Conservation (phyloP, 2,329 filamentous ascomycete species). For the Neobulgaria alba region DNA sequence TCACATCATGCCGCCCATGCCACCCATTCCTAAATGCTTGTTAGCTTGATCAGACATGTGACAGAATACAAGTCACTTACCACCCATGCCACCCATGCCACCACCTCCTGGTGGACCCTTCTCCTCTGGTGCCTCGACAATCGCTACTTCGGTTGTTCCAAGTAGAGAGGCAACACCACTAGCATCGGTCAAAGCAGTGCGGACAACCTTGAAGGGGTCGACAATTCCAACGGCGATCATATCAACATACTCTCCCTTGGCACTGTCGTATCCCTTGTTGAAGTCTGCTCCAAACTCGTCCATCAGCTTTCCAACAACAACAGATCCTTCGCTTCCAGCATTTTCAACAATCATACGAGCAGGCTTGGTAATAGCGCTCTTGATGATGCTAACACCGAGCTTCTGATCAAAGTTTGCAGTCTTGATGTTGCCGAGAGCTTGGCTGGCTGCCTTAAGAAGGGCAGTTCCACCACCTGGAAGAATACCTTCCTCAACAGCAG, state of each 20-base stretch:
- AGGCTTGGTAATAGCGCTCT: conserved; percentile 94
- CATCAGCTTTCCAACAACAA: conserved; percentile 95
- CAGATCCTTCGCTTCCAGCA: conserved; percentile 88
- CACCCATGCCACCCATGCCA: conserved; percentile 56
- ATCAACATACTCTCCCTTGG: conserved; percentile 97
- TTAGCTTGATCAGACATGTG: conserved; percentile 9
- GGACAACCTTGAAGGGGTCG: conserved; percentile 98
- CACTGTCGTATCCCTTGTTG: conserved; percentile 96
- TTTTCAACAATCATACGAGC: conserved; percentile 97
- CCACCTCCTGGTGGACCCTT: conserved; percentile 51
- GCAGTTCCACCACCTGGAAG: conserved; percentile 97
- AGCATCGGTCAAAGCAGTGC: conserved; percentile 89
- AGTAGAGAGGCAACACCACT: conserved; percentile 94
- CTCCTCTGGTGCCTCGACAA: conserved; percentile 97
- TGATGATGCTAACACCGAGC: conserved; percentile 94
- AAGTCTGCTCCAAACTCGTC: conserved; percentile 89
- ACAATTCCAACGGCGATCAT: conserved; percentile 97
- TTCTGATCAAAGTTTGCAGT: conserved; percentile 96
- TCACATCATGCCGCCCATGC: conserved; percentile 31
- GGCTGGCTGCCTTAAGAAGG: conserved; percentile 90
- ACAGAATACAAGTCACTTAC: conserved; percentile 15
- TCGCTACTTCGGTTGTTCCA: conserved; percentile 95
- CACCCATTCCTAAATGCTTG: conserved; percentile 29
- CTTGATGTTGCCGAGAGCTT: conserved; percentile 78
- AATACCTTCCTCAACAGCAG: conserved; percentile 98